Evolutionary conservation across 108 stramenopile species (phyloP).

Genomic region (Conticribra weissflogii): DNA sequence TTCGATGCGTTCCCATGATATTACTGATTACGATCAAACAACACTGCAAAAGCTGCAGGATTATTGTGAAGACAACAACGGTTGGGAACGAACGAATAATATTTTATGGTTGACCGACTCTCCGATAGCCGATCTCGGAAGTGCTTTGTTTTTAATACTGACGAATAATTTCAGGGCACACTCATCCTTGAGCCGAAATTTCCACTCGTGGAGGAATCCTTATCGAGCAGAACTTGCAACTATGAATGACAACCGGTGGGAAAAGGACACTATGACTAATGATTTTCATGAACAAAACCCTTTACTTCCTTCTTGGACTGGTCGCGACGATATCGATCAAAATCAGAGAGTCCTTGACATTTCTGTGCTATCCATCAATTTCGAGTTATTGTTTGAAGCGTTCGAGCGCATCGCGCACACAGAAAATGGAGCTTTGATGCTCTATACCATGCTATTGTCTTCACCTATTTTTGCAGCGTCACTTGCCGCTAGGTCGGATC

Average conservation of each 20-base stretch:
- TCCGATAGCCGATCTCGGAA: conserved; percentile 67
- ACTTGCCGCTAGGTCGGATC: conserved; percentile 67
- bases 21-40: conserved; percentile 16
- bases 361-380: conserved; percentile 57
- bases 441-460: conserved; percentile 75
- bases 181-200: conserved; percentile 9
- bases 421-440: conserved; percentile 67
- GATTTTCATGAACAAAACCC: conserved; percentile 9
- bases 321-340: background rate
- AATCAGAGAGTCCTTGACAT: background rate
- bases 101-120: conserved; percentile 76
- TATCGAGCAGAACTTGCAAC: conserved; percentile 60
- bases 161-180: conserved; percentile 63
- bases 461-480: conserved; percentile 73
- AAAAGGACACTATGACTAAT: conserved; percentile 3
- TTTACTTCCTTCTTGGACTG: conserved; percentile 18
- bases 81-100: conserved; percentile 63
- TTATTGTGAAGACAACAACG: conserved; percentile 24
- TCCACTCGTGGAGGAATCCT: conserved; percentile 36
- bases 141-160: conserved; percentile 61
- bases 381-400: conserved; percentile 71
- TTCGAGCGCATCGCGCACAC: conserved; percentile 72
- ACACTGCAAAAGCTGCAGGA: conserved; percentile 34
- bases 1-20: background rate
- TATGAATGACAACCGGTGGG: conserved; percentile 80